Conservation (phyloP, 805 yeast genomes). For the Candida pini region DNA sequence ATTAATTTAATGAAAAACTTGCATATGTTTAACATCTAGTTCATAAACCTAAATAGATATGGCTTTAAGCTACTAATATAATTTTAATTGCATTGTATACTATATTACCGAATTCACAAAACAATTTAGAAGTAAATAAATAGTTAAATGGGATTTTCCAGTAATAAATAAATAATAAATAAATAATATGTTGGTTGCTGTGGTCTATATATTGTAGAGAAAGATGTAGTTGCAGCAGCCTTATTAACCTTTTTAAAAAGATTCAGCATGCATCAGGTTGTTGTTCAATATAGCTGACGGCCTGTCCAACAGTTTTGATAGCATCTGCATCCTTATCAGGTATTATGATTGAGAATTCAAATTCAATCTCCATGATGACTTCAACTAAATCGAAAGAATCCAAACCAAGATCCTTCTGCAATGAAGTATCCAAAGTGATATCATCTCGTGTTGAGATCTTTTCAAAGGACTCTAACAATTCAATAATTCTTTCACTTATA, state of each 20-base stretch:
- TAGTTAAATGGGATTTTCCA: too few relatives aligned
- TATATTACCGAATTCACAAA: too few relatives aligned
- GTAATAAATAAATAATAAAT: too few relatives aligned
- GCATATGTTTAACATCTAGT: too few relatives aligned
- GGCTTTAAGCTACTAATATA: too few relatives aligned
- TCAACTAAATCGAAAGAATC: constrained; percentile 72
- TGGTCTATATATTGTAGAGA: not conserved
- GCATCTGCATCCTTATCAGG: constrained; percentile 92
- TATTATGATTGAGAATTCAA: constrained; percentile 71
- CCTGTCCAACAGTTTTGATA: constrained; percentile 89
- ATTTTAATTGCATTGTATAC: too few relatives aligned
- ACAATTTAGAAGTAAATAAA: too few relatives aligned
- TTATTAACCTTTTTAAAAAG: not conserved
- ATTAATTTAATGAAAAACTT: too few relatives aligned
- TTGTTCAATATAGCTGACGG: constrained; percentile 76
- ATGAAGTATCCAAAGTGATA: constrained; percentile 40
- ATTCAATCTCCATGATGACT: constrained; percentile 68
- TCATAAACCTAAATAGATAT: too few relatives aligned
- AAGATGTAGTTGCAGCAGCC: not conserved
- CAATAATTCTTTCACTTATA: constrained; percentile 56
- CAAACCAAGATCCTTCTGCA: constrained; percentile 60
- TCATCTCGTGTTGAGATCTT: constrained; percentile 37
- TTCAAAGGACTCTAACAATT: constrained; percentile 59
- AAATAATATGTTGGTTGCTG: too few relatives aligned
- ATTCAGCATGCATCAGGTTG: constrained; percentile 43